Evolutionary conservation across 805 yeast genomes (phyloP).

Genomic region (Barnettozyma wickerhamii): DNA sequence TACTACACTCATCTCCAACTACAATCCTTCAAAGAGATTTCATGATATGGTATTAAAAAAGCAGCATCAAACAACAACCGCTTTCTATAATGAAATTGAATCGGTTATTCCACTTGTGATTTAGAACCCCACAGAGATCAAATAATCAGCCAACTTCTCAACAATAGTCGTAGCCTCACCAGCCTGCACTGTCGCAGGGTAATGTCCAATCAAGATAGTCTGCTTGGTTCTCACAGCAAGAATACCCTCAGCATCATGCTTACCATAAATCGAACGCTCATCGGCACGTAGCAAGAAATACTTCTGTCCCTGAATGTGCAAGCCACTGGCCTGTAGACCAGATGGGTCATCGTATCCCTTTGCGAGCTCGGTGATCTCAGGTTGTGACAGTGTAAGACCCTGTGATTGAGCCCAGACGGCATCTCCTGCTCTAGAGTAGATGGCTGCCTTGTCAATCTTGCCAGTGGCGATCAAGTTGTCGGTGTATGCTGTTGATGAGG

Average conservation of each 20-base stretch:
- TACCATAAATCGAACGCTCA: slow-evolving; percentile 90
- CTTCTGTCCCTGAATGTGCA: slow-evolving; percentile 80
- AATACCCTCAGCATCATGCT: slow-evolving; percentile 83
- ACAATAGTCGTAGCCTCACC: slow-evolving; percentile 95
- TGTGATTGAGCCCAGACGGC: slow-evolving; percentile 88
- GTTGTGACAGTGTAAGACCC: slow-evolving; percentile 55
- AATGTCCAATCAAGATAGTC: slow-evolving; percentile 90
- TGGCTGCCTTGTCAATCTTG: slow-evolving; percentile 87
- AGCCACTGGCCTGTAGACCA: slow-evolving; percentile 76
- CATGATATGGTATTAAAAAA: no score
- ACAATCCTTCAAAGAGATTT: no score
- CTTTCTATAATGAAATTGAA: no score
- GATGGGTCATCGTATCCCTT: slow-evolving; percentile 78
- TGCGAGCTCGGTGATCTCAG: slow-evolving; percentile 72
- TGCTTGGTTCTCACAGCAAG: slow-evolving; percentile 91
- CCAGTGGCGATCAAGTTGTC: slow-evolving; percentile 87
- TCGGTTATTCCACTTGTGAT: neutral
- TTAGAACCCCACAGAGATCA: slow-evolving; percentile 82
- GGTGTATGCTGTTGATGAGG: slow-evolving; percentile 66
- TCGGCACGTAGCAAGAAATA: slow-evolving; percentile 88
- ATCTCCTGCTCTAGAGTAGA: slow-evolving; percentile 93
- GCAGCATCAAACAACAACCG: no score
- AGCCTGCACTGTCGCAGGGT: slow-evolving; percentile 85
- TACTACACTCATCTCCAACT: no score
- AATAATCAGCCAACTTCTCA: slow-evolving; percentile 92